Percentiles rank a stretch among this genome's conserved stretches.
phyloP scores from a whole-genome alignment of 805 yeast species.

The Schwanniomyces occidentalis region DNA sequence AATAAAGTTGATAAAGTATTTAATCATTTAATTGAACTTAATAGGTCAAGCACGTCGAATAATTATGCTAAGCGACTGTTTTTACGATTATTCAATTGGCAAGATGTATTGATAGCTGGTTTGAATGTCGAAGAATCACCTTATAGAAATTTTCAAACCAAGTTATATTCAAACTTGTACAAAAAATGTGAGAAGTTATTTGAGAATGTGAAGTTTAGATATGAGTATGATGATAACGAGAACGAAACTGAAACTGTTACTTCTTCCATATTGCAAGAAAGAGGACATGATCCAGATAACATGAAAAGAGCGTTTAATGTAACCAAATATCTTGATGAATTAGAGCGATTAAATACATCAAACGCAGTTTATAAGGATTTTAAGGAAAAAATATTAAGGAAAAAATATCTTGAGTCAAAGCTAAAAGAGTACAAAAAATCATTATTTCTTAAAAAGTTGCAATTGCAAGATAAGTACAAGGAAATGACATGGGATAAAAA shows the following conservation, averaged over 20 bases:
- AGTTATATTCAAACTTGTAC: conserved; percentile 16
- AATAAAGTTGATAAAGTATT: conserved; percentile 11
- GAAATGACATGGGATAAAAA: conserved; percentile 9
- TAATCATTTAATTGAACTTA: conserved; percentile 5
- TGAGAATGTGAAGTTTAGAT: conserved; percentile 22
- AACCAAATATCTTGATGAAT: conserved; percentile 4
- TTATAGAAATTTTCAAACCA: conserved; percentile 7
- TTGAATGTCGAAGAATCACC: conserved; percentile 15
- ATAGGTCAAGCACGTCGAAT: conserved; percentile 2
- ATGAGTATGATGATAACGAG: conserved; percentile 24
- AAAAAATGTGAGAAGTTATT: conserved; percentile 27
- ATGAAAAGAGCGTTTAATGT: not conserved
- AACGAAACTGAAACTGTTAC: conserved; percentile 8
- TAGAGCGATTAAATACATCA: conserved; percentile 6
- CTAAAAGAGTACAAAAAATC: conserved; percentile 5
- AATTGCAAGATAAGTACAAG: conserved; percentile 4
- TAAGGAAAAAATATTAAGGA: conserved; percentile 4
- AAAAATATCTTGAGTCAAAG: conserved; percentile 3
- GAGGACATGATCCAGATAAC: not conserved
- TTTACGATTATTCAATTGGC: conserved; percentile 23
- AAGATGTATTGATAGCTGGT: conserved; percentile 26
- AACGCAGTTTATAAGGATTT: conserved; percentile 7
- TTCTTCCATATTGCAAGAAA: not conserved
- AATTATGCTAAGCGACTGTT: conserved; percentile 3
- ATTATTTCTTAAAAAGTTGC: conserved; percentile 11